Evolutionary conservation across 2,329 filamentous ascomycete species (phyloP), one percentile per base, ranked within the genome.

Genomic region (Alternaria sp.): DNA sequence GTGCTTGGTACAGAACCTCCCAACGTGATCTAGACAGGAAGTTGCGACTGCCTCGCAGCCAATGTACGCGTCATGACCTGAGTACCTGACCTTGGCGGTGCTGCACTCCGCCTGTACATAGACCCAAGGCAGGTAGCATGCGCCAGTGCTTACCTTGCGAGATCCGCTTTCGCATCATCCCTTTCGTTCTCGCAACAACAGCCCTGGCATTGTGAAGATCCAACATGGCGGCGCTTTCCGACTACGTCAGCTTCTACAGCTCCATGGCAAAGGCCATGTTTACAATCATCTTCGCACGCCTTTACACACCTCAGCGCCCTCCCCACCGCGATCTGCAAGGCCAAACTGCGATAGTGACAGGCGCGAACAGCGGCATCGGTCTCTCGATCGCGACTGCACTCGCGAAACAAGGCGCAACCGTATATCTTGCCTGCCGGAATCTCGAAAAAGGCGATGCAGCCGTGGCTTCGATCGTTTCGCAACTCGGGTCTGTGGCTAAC

Each of bases 291-390:
- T 60, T 70, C 30, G 62, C 66, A 9, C 64, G 66, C 18, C 45
- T 71, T 5, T 70, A 64, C 46, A 63, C 25, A 14, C 62, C 62
- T 9, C 68, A 70, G 15, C 8, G 11, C 8, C 47, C 56, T 11
- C 46, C 68, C 2, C 21, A 41, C 12, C 63, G 66, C 53, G 23
- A 67, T 20, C 60, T 86, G 51, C 78, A 76, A 9, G 81, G 82
- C 12, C 83, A 83, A 66, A 84, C 81, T 1, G 80, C 86, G 4
- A 74, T 87, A 9, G 70, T 86, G 15, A 86, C 85, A 7, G 85
- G 85, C 21, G 83, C 83, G 10, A 87, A 84, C 45, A 80, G 82
- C 2, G 85, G 85, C 5, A 73, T 87, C 14, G 85, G 85, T 0
- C 79, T 84, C 2, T 67, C 55, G 12, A 69, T 71, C 11, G 69